These are phyloP conservation scores for Blakeslea trispora DNA, from an alignment of 371 early-diverging fungal species.

Conservation along the genomic window DNA sequence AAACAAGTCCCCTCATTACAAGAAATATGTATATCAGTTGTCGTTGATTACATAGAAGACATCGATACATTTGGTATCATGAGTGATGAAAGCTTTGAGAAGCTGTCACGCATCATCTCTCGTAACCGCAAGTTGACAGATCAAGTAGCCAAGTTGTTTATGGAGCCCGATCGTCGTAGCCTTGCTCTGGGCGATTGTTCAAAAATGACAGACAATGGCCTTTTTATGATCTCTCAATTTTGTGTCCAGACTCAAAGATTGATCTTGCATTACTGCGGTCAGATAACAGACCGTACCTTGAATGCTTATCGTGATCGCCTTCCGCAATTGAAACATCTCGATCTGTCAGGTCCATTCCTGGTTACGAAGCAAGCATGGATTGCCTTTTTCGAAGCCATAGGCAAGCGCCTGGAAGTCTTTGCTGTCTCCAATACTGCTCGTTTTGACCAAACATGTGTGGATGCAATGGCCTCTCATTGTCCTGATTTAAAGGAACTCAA, in stretches of 20 bases:
- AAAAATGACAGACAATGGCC: conserved; percentile 54
- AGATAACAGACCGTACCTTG: conserved; percentile 63
- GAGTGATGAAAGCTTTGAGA: conserved; percentile 63
- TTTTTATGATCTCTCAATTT: conserved; percentile 64
- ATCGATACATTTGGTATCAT: conserved; percentile 86
- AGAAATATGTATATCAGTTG: conserved; percentile 70
- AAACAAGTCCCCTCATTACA: conserved; percentile 46
- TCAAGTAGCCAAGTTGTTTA: conserved; percentile 71
- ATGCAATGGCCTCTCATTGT: conserved; percentile 58
- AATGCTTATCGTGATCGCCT: conserved; percentile 49
- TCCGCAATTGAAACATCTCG: conserved; percentile 52
- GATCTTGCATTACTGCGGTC: conserved; percentile 77
- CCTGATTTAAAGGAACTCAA: conserved; percentile 57
- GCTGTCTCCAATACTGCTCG: conserved; percentile 63
- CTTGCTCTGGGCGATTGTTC: conserved; percentile 84
- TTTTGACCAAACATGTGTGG: conserved; percentile 52
- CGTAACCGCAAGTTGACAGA: conserved; percentile 70
- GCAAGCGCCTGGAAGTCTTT: conserved; percentile 58
- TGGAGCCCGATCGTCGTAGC: conserved; percentile 58
- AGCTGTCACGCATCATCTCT: conserved; percentile 79
- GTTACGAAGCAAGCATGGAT: conserved; percentile 63
- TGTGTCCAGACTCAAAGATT: conserved; percentile 63
- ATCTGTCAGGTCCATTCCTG: conserved; percentile 76
- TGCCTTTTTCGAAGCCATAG: conserved; percentile 56
- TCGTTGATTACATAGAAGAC: conserved; percentile 74